A percentile compares a stretch with the other conserved stretches of the same genome.
phyloP scores from a whole-genome alignment of 805 yeast species.

The Dipodascopsis uninucleata region DNA sequence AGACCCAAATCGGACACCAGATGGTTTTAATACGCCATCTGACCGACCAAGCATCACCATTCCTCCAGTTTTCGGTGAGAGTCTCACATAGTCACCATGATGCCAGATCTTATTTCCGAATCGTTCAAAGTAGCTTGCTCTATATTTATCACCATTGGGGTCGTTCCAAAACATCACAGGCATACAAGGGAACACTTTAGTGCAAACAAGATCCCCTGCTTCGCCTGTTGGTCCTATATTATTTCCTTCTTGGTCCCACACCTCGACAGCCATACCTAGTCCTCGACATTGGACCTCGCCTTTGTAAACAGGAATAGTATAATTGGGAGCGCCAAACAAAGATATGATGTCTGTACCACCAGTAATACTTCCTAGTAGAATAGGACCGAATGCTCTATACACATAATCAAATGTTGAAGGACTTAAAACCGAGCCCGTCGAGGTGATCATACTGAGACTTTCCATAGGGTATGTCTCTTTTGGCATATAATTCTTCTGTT shows the following conservation, averaged over 20 bases:
- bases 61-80: slow-evolving; percentile 26
- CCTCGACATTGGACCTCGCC: slow-evolving; percentile 31
- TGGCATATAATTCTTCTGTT: slow-evolving; percentile 22
- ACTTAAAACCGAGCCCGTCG: slow-evolving; percentile 29
- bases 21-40: slow-evolving; percentile 30
- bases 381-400: slow-evolving; percentile 23
- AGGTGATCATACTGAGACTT: slow-evolving; percentile 23
- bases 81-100: slow-evolving; percentile 28
- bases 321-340: slow-evolving; percentile 29
- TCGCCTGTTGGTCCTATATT: slow-evolving; percentile 13
- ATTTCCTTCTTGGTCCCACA: slow-evolving; percentile 26
- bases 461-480: slow-evolving; percentile 5
- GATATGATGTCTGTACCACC: slow-evolving; percentile 32
- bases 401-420: slow-evolving; percentile 30
- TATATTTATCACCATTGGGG: slow-evolving; percentile 18
- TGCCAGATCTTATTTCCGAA: slow-evolving; percentile 28
- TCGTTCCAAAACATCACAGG: slow-evolving; percentile 31
- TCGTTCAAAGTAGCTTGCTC: slow-evolving; percentile 26
- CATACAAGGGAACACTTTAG: slow-evolving; percentile 29
- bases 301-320: slow-evolving; percentile 25
- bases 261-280: slow-evolving; percentile 30
- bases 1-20: slow-evolving; percentile 30
- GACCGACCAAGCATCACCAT: slow-evolving; percentile 30
- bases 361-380: slow-evolving; percentile 27
- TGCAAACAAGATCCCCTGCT: slow-evolving; percentile 30